These are phyloP conservation scores for Glomus cerebriforme DNA, from an alignment of 192 early-diverging fungal species.

Conservation along the genomic window DNA sequence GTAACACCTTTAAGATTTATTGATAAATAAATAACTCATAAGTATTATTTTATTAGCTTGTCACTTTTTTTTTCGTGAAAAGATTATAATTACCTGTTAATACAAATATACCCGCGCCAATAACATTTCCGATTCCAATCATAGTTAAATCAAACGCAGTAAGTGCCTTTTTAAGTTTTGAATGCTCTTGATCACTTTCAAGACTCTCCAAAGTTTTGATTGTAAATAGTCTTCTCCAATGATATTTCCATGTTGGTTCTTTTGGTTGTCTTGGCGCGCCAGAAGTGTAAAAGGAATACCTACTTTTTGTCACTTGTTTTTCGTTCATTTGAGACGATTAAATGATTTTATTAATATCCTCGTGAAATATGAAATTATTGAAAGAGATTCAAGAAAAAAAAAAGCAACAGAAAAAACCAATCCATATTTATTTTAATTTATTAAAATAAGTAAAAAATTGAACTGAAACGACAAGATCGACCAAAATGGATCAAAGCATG, in stretches of 20 bases:
- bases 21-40: neutral
- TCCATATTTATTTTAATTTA: too few relatives aligned
- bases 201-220: constrained; percentile 32
- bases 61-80: neutral
- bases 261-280: neutral
- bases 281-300: neutral
- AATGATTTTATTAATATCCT: too few relatives aligned
- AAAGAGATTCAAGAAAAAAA: too few relatives aligned
- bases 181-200: constrained; percentile 42
- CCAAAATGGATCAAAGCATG: too few relatives aligned
- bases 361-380: too few relatives aligned
- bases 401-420: too few relatives aligned
- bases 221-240: constrained; percentile 22
- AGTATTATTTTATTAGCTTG: neutral
- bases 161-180: constrained; percentile 57
- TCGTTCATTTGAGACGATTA: too few relatives aligned
- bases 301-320: neutral
- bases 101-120: constrained; percentile 86
- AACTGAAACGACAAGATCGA: too few relatives aligned
- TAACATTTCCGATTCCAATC: constrained; percentile 74
- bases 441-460: too few relatives aligned
- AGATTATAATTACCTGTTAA: constrained; percentile 51
- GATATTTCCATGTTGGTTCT: constrained; percentile 14
- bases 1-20: constrained; percentile 53
- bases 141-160: constrained; percentile 59